Evolutionary conservation across 768 basidiomycete species (phyloP).

Genomic region (Trametes gibbosa): DNA sequence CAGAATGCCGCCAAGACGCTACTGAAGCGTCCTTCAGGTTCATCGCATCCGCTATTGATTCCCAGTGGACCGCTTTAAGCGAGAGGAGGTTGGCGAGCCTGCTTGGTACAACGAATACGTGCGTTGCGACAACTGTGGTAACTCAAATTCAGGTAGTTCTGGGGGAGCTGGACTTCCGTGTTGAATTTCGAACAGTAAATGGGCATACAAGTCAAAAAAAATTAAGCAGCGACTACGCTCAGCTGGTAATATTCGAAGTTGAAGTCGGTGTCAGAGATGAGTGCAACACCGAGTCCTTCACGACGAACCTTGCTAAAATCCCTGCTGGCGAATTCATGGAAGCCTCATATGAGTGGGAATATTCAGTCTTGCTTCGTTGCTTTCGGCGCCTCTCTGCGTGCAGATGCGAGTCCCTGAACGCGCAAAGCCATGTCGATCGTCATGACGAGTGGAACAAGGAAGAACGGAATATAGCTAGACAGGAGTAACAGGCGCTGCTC

Average conservation of each 20-base stretch:
- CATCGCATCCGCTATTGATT: too few species aligned
- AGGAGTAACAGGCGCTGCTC: slow-evolving; percentile 59
- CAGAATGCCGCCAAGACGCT: too few species aligned
- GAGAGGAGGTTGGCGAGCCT: too few species aligned
- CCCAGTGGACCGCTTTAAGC: too few species aligned
- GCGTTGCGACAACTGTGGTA: too few species aligned
- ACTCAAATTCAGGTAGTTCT: too few species aligned
- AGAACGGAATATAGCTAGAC: slow-evolving; percentile 73
- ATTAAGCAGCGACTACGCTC: neutral
- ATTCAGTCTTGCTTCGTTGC: neutral
- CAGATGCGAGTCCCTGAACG: slow-evolving; percentile 20
- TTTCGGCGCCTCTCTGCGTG: neutral
- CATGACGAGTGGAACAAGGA: slow-evolving; percentile 68
- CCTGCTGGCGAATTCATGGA: neutral
- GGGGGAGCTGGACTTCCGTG: too few species aligned
- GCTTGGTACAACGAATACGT: too few species aligned
- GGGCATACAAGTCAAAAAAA: neutral
- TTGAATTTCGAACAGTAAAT: neutral
- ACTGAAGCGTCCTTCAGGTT: too few species aligned
- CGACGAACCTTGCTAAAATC: neutral
- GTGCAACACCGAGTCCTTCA: neutral
- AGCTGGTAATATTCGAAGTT: neutral
- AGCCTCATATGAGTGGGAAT: neutral
- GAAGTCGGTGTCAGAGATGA: too few species aligned
- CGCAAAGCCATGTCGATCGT: slow-evolving; percentile 63